Evolutionary conservation across 1,284 basidiomycete species (phyloP).

Genomic region (Afroboletus lepidellus): DNA sequence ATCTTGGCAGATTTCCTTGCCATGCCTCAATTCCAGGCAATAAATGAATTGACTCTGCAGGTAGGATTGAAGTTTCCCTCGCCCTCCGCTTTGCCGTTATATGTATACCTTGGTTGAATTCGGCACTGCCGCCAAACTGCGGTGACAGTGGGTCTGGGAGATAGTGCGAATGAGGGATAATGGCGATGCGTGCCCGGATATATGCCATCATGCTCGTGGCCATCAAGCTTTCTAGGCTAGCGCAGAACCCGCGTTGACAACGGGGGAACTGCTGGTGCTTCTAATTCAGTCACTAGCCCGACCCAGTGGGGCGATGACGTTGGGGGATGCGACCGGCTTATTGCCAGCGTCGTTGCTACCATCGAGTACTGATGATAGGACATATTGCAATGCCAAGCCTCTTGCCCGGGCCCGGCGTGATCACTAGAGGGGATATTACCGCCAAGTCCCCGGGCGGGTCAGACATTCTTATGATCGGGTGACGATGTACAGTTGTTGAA

Average conservation of each 20-base stretch:
- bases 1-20: too few relatives aligned
- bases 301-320: background rate
- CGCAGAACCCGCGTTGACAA: background rate
- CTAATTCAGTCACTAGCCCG: background rate
- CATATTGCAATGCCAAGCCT: background rate
- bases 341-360: background rate
- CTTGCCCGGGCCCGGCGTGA: background rate
- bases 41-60: too few relatives aligned
- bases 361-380: too few relatives aligned
- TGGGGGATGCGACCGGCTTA: background rate
- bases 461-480: background rate
- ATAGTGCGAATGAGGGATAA: slow-evolving; percentile 18
- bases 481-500: background rate
- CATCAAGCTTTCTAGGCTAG: background rate
- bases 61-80: too few relatives aligned
- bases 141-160: slow-evolving; percentile 18
- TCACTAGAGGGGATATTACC: background rate
- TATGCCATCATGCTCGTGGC: background rate
- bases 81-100: background rate
- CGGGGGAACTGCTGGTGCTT: background rate
- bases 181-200: slow-evolving; percentile 26
- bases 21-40: too few relatives aligned
- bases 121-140: background rate
- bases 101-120: background rate
- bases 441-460: background rate